phyloP scores from a whole-genome alignment of 106 monocot species.

The Apostasia ramifera region DNA sequence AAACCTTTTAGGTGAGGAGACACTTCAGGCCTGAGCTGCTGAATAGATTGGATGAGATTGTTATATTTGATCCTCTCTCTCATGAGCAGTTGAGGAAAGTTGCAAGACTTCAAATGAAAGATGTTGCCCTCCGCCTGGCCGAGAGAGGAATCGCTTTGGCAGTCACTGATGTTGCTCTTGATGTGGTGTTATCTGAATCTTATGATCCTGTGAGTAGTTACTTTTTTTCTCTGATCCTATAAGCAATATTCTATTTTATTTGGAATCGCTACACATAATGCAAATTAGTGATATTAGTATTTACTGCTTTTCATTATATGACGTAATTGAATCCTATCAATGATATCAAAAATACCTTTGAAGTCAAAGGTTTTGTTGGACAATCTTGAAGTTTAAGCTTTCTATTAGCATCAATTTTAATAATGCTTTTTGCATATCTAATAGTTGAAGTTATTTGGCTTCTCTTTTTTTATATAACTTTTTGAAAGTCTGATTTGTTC shows the following conservation, averaged over 20 bases:
- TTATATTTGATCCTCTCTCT: slow-evolving; percentile 68
- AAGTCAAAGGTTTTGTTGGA: too few species aligned
- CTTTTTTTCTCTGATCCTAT: neutral
- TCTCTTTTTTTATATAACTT: too few species aligned
- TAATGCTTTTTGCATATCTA: too few species aligned
- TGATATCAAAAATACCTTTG: too few species aligned
- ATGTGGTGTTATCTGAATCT: slow-evolving; percentile 49
- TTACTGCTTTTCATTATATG: too few species aligned
- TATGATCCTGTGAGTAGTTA: slow-evolving; percentile 52
- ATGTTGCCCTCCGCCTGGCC: slow-evolving; percentile 49
- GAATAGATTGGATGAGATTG: slow-evolving; percentile 63
- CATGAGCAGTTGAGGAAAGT: slow-evolving; percentile 69
- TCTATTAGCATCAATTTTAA: neutral
- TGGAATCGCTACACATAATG: too few species aligned
- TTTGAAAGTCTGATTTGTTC: neutral
- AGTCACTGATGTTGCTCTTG: slow-evolving; percentile 56
- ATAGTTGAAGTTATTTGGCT: too few species aligned
- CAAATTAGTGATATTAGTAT: too few species aligned
- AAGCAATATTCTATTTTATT: too few species aligned
- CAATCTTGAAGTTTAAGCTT: too few species aligned
- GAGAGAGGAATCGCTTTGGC: slow-evolving; percentile 54
- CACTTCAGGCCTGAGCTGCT: slow-evolving; percentile 69
- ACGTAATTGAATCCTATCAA: too few species aligned
- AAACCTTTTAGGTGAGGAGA: slow-evolving; percentile 31
- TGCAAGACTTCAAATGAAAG: slow-evolving; percentile 63